Percentiles rank a stretch among this genome's conserved stretches.
Conservation (phyloP, 192 early-diverging fungal genomes). For the Glomus cerebriforme region DNA sequence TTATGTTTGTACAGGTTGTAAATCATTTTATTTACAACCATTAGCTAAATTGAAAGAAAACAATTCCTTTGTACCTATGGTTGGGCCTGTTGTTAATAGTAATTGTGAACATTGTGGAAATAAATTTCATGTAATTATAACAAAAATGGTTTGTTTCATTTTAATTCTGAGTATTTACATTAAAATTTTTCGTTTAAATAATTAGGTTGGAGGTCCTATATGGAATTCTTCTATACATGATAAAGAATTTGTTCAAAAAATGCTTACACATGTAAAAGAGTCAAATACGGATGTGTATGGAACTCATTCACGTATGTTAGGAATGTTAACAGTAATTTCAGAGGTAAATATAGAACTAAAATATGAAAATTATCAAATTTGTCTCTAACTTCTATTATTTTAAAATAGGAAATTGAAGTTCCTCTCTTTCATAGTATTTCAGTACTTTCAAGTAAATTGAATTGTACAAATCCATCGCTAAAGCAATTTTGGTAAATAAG, state of each 20-base stretch:
- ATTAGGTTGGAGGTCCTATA: constrained; percentile 92
- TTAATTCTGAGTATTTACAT: background rate
- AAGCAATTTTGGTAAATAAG: constrained; percentile 59
- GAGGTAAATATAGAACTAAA: constrained; percentile 56
- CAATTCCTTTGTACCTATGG: constrained; percentile 65
- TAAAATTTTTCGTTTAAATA: background rate
- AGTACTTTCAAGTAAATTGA: constrained; percentile 68
- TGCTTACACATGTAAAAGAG: constrained; percentile 74
- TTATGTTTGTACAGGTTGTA: constrained; percentile 86
- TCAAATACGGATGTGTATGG: constrained; percentile 62
- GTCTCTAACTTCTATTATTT: background rate
- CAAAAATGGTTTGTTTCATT: background rate
- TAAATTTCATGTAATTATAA: constrained; percentile 61
- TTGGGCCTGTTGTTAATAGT: constrained; percentile 60
- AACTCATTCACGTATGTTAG: constrained; percentile 86
- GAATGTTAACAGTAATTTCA: constrained; percentile 90
- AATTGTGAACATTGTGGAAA: constrained; percentile 77
- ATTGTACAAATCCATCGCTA: constrained; percentile 73
- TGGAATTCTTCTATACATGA: constrained; percentile 88
- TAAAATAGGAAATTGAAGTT: constrained; percentile 54
- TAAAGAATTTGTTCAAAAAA: constrained; percentile 75
- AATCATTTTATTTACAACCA: constrained; percentile 69
- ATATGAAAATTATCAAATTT: background rate
- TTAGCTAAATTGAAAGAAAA: constrained; percentile 66
- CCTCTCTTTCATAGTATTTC: constrained; percentile 85